Conservation (phyloP, 2,329 filamentous ascomycete genomes). For the Colletotrichum sp. region DNA sequence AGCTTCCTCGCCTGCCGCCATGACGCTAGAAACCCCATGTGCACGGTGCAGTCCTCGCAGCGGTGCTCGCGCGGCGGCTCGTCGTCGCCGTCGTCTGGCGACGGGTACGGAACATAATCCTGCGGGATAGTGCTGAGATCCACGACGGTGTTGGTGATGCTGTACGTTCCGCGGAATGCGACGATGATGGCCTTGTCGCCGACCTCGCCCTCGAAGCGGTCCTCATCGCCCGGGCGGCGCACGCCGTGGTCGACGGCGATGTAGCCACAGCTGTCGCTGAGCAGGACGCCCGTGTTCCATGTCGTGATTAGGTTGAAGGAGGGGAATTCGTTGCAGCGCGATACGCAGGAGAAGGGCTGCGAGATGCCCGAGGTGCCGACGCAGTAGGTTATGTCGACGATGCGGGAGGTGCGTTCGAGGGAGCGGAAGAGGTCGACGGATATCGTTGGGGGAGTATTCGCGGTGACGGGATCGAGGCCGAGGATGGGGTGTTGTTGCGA, state of each 20-base stretch:
- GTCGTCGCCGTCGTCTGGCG: conserved; percentile 47
- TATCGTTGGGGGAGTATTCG: conserved; percentile 36
- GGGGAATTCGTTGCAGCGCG: conserved; percentile 84
- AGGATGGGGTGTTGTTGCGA: not conserved
- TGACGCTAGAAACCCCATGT: conserved; percentile 85
- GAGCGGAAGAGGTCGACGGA: conserved; percentile 74
- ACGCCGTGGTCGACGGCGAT: conserved; percentile 79
- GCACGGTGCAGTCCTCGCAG: conserved; percentile 90
- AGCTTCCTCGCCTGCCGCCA: conserved; percentile 77
- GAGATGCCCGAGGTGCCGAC: conserved; percentile 83
- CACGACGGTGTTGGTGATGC: conserved; percentile 86
- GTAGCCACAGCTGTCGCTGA: conserved; percentile 93
- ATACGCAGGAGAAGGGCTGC: conserved; percentile 84
- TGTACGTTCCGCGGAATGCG: conserved; percentile 94
- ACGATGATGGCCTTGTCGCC: conserved; percentile 67
- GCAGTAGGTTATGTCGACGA: conserved; percentile 95
- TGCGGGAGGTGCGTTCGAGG: conserved; percentile 85
- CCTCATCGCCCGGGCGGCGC: conserved; percentile 22
- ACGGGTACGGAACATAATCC: conserved; percentile 86
- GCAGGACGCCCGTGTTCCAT: conserved; percentile 87
- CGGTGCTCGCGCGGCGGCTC: conserved; percentile 52
- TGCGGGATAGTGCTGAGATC: conserved; percentile 91
- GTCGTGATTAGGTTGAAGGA: conserved; percentile 79
- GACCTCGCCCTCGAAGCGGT: conserved; percentile 29
- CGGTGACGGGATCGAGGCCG: not conserved